Conservation (phyloP, 1,284 basidiomycete genomes). For the Xerocomus amazonicus region DNA sequence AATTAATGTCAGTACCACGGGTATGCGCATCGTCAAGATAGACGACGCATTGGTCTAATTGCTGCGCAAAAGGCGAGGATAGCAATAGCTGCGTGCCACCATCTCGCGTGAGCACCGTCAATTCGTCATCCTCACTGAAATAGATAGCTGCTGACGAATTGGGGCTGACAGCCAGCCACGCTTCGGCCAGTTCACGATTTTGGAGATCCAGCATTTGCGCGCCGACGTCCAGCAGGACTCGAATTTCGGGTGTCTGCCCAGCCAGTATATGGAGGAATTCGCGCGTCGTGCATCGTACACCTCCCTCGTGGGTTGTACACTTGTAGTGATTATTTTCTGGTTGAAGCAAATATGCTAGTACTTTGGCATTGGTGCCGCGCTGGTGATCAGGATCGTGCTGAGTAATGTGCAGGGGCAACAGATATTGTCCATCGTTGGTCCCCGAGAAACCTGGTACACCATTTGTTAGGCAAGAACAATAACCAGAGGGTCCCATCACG, state of each 20-base stretch:
- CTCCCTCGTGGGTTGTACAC: background rate
- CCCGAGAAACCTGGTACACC: constrained; percentile 15
- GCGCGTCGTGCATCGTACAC: constrained; percentile 15
- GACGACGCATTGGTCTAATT: constrained; percentile 41
- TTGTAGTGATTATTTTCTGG: constrained; percentile 42
- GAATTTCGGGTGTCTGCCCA: constrained; percentile 33
- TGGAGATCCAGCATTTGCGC: constrained; percentile 35
- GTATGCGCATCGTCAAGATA: constrained; percentile 57
- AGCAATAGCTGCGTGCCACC: constrained; percentile 37
- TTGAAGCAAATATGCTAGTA: constrained; percentile 42
- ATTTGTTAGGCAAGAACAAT: background rate
- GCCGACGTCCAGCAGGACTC: constrained; percentile 45
- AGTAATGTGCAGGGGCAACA: constrained; percentile 9
- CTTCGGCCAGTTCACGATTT: background rate
- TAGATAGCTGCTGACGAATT: constrained; percentile 43
- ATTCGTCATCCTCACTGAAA: constrained; percentile 41
- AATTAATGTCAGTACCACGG: constrained; percentile 51
- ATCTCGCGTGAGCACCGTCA: constrained; percentile 40
- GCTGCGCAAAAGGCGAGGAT: constrained; percentile 37
- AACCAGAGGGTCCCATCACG: background rate
- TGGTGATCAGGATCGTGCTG: constrained; percentile 17
- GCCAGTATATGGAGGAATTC: constrained; percentile 35
- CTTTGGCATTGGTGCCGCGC: constrained; percentile 32
- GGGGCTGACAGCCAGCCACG: background rate
- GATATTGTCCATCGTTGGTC: constrained; percentile 14